Evolutionary conservation across 2,329 filamentous ascomycete species (phyloP).

Genomic region (Aspergillus sp.): DNA sequence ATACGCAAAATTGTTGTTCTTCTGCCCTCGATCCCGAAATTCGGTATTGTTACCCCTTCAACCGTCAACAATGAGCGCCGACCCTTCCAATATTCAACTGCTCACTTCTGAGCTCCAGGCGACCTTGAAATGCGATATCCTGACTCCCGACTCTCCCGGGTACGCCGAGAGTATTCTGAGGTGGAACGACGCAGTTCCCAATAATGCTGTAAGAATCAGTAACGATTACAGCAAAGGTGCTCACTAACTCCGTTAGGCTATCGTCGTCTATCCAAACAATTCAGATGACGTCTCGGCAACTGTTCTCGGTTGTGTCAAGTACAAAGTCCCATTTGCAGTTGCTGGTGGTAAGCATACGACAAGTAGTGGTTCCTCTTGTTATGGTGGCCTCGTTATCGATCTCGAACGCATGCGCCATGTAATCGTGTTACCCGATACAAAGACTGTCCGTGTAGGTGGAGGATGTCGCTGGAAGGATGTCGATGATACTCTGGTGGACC

Average conservation of each 20-base stretch:
- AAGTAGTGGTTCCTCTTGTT: slow-evolving; percentile 50
- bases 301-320: slow-evolving; percentile 40
- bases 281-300: slow-evolving; percentile 7
- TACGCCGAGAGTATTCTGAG: slow-evolving; percentile 12
- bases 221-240: neutral
- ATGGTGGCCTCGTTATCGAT: slow-evolving; percentile 57
- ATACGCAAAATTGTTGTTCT: no score
- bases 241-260: slow-evolving; percentile 3
- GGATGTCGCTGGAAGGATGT: slow-evolving; percentile 54
- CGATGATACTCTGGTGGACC: slow-evolving; percentile 48
- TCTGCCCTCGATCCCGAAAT: no score
- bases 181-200: slow-evolving; percentile 15
- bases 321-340: slow-evolving; percentile 53
- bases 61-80: neutral
- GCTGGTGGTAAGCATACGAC: slow-evolving; percentile 59
- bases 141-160: slow-evolving; percentile 1
- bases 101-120: neutral
- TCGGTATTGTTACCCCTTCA: no score
- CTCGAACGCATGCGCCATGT: slow-evolving; percentile 53
- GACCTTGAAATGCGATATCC: neutral
- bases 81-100: neutral
- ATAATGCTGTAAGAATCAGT: slow-evolving; percentile 10
- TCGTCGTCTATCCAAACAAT: slow-evolving; percentile 9
- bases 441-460: slow-evolving; percentile 52
- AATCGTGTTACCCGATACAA: slow-evolving; percentile 46